Evolutionary conservation across 2,329 filamentous ascomycete genomes (phyloP), one percentile per base, ranked within the genome.

Genomic region (Pseudogymnoascus sp.): DNA sequence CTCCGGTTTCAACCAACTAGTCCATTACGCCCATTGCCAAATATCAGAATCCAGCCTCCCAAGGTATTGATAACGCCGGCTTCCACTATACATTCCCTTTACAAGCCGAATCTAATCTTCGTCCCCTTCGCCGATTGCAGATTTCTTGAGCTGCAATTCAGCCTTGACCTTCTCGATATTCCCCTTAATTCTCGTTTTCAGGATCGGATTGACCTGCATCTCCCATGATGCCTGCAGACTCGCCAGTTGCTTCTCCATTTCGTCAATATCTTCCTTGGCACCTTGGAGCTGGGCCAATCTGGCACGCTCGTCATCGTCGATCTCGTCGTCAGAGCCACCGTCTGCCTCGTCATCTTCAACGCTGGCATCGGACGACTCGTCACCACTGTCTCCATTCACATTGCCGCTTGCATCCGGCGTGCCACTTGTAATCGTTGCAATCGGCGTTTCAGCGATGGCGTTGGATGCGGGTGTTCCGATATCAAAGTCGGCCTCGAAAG

Each of bases 71-170:
- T 34, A 56, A 56, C 50, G 50, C 50, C 50, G 28, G 50, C 10
- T 56, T 34, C 28, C 50, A 25, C 25, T 21, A 36, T 34, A 21
- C 12, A 56, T 56, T 28, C 28, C 28, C 10, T 34, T 16, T 18
- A 25, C 44, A 25, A 25, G 42, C 25, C n/a, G 10, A n/a, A 5
- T 14, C 44, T 63, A 66, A 62, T 73, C 72, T 5, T 67, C 71
- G 59, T 73, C 72, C 12, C 67, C 71, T 62, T 64, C 65, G 1
- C 66, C 71, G n/a, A 80, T 73, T 36, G 75, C 74, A 14, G 71
- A 73, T 69, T 78, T 79, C 75, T 84, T 85, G 60, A 83, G 71
- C 64, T 81, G 77, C 67, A 85, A 71, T 66, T 84, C 81, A n/a
- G 77, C 76, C 72, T 81, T 79, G 62, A 84, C 71, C 62, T 76